Base-by-base conservation (phyloP, 306 rosid genomes). In the Vigna angularis region DNA sequence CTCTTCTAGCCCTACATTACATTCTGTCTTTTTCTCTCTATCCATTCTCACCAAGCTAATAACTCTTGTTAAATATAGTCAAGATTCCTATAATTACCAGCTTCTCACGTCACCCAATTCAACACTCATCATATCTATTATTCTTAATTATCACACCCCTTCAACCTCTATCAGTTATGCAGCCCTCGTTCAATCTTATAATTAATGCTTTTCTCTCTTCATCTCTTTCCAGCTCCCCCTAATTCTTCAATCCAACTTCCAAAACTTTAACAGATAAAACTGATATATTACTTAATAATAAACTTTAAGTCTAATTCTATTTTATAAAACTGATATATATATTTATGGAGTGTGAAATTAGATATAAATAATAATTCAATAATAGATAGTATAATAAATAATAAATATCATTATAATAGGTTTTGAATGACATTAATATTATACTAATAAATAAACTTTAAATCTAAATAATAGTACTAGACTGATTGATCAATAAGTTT, bases 21-120 rank as follows among this genome's bases (percentile, higher is more conserved):
- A 30, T 75, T 32, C 34, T 75, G 62, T 62, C 71, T 28, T 17
- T 75, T 75, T 75, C 7, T 14, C 49, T 30, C 71, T 4, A 47
- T 75, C 7, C 52, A 12, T 64, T 75, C 10, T 62, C 52, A 18
- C 16, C 20, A 66, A 53, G 74, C 58, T 22, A 61, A 59, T 59
- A 76, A 66, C 28, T 50, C 22, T 55, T 38, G 22, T 66, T 20
- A 20, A 42, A 38, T 1, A 34, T 28, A 15, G 44, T 65, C 80
- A 76, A 66, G 34, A 53, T 65, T 76, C 74, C 74, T 38, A 40
- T 52, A 52, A 40, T 53, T 40, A 38, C 17, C 13, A 16, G 9
- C 45, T 22, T 65, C 24, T 38, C 30, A 52, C 80, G 24, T 51
- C 53, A 17, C 72, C 26, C 10, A 18, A 42, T 64, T 75, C 47